phyloP scores from a whole-genome alignment of 2,329 filamentous ascomycete species.

The Aspergillus awamori region DNA sequence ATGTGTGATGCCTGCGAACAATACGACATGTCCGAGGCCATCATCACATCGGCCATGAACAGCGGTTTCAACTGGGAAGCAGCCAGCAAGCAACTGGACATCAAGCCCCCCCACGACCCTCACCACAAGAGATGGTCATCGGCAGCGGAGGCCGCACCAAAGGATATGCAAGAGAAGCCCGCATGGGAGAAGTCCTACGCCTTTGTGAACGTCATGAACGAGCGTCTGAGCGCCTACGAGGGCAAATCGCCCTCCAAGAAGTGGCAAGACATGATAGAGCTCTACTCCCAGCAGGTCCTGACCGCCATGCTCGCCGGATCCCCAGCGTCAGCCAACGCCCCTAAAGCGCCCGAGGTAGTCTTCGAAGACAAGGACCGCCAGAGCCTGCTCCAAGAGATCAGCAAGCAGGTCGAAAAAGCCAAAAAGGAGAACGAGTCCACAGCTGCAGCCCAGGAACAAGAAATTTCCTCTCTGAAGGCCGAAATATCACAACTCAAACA shows the following conservation, averaged over 20 bases:
- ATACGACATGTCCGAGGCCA: constrained; percentile 31
- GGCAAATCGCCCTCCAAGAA: constrained; percentile 18
- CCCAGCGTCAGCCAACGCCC: neutral
- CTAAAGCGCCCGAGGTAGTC: neutral
- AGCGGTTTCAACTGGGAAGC: constrained; percentile 38
- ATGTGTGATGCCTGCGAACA: constrained; percentile 41
- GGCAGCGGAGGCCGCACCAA: constrained; percentile 26
- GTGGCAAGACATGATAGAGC: constrained; percentile 26
- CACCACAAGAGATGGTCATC: constrained; percentile 33
- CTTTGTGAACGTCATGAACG: constrained; percentile 36
- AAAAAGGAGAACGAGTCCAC: neutral
- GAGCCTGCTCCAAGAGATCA: neutral
- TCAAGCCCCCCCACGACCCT: constrained; percentile 27
- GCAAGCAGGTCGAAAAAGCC: neutral
- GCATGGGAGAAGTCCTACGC: constrained; percentile 37
- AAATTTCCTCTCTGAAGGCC: constrained; percentile 31
- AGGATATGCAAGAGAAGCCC: constrained; percentile 22
- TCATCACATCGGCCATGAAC: constrained; percentile 41
- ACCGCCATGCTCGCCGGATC: constrained; percentile 23
- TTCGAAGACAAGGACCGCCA: neutral
- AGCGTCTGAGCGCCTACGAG: constrained; percentile 29
- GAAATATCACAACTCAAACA: constrained; percentile 36
- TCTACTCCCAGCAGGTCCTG: constrained; percentile 31
- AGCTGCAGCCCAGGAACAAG: constrained; percentile 21
- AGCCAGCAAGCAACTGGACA: constrained; percentile 32